A percentile compares a stretch with the other conserved stretches of the same genome.
Evolutionary conservation across 106 monocot genomes (phyloP).

Genomic region (Dendrobium officinale): DNA sequence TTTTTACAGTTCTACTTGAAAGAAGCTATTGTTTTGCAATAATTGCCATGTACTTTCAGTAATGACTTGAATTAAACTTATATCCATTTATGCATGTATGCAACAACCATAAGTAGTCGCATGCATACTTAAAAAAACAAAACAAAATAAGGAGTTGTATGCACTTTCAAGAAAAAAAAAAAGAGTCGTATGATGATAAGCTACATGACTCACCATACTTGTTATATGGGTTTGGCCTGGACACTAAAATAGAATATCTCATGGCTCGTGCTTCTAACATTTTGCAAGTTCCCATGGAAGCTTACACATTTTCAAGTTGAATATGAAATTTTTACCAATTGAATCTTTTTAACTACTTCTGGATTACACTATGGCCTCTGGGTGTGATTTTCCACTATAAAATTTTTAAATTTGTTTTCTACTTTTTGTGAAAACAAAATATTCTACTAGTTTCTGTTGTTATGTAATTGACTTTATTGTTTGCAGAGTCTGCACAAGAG

Average conservation of each 20-base stretch:
- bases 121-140: no score
- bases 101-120: neutral
- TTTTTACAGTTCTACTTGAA: neutral
- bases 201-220: neutral
- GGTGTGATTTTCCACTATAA: neutral
- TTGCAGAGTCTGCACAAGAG: conserved; percentile 60
- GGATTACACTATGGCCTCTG: neutral
- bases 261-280: neutral
- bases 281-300: neutral
- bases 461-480: neutral
- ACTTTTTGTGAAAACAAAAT: neutral
- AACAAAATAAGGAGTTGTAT: no score
- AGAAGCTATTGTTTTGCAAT: neutral
- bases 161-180: no score
- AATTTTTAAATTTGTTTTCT: neutral
- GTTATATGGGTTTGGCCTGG: neutral
- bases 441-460: neutral
- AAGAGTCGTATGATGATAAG: no score
- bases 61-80: neutral
- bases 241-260: neutral
- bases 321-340: neutral
- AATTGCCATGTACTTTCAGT: neutral
- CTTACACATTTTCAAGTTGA: neutral
- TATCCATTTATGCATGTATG: neutral
- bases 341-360: neutral